phyloP scores from a whole-genome alignment of 352 stramenopile genomes.

The Globisporangium abappressorium region DNA sequence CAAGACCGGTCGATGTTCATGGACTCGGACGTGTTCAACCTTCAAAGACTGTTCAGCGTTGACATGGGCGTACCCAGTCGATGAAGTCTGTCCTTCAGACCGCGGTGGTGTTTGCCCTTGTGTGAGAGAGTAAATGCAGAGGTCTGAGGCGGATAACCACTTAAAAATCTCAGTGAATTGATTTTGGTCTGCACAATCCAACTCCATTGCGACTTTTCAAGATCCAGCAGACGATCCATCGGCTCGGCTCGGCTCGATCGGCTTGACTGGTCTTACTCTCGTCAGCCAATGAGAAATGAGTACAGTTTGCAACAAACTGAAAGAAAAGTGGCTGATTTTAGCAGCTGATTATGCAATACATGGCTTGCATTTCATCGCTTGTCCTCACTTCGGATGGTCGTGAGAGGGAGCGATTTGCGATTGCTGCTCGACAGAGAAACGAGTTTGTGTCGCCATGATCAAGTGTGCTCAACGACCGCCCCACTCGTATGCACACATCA shows the following conservation, averaged over 20 bases:
- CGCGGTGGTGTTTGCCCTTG: no score
- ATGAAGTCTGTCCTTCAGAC: no score
- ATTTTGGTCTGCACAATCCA: background rate
- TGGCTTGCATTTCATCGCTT: background rate
- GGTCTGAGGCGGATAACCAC: no score
- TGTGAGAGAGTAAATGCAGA: no score
- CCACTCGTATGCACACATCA: background rate
- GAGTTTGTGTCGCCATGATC: background rate
- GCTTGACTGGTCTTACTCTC: no score
- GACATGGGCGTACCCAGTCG: no score
- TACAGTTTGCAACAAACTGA: background rate
- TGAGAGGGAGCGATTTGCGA: background rate
- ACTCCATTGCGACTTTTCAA: background rate
- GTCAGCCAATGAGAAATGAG: no score
- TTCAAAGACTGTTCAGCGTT: no score
- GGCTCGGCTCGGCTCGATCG: background rate
- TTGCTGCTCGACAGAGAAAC: background rate
- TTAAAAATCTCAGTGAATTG: no score
- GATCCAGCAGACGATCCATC: background rate
- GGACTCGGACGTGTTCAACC: no score
- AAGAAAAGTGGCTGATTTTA: no score
- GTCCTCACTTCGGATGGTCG: background rate
- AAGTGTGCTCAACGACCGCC: background rate
- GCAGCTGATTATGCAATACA: background rate
- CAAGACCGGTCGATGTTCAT: no score